A percentile compares a stretch with the other conserved stretches of the same genome.
Conservation (phyloP, 495 filamentous ascomycete genomes). For the Penicillium silybi region DNA sequence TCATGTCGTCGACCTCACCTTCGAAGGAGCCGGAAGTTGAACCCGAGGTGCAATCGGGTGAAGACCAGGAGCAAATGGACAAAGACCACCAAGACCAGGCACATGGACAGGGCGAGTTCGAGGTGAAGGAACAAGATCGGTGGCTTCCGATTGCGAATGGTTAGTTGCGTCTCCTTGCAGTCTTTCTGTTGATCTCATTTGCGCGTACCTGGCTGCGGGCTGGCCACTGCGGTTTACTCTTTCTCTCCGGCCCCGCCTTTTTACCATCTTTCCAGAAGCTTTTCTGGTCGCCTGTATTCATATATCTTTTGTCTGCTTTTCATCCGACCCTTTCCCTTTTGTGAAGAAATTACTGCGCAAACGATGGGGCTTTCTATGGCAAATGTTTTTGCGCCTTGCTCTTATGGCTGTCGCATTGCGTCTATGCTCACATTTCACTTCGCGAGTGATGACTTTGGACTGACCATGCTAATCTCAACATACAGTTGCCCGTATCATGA, state of each 20-base stretch:
- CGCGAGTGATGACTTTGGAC: not conserved
- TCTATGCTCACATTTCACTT: not conserved
- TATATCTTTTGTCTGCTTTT: not conserved
- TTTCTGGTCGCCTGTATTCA: not conserved
- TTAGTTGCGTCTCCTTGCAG: constrained; percentile 65
- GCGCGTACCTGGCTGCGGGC: constrained; percentile 53
- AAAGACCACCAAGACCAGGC: constrained; percentile 62
- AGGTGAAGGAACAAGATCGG: constrained; percentile 99
- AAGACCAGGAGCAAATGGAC: constrained; percentile 75
- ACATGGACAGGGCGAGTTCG: constrained; percentile 77
- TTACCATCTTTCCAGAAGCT: constrained; percentile 3
- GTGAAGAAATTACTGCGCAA: not conserved
- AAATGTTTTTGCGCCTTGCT: not conserved
- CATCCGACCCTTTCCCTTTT: not conserved
- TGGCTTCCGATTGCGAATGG: constrained; percentile 99
- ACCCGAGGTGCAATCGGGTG: constrained; percentile 87
- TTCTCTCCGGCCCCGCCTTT: constrained; percentile 15
- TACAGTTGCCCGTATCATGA: constrained; percentile 99
- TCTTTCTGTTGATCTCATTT: constrained; percentile 52
- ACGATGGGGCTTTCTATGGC: not conserved
- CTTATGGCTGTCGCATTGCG: not conserved
- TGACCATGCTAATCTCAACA: constrained; percentile 70
- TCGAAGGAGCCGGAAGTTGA: constrained; percentile 82
- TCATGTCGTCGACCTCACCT: constrained; percentile 94
- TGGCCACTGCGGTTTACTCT: constrained; percentile 29